Evolutionary conservation across 148 eudicot genomes (phyloP), one percentile per base, ranked within the genome.

Genomic region (Spergularia bocconei): DNA sequence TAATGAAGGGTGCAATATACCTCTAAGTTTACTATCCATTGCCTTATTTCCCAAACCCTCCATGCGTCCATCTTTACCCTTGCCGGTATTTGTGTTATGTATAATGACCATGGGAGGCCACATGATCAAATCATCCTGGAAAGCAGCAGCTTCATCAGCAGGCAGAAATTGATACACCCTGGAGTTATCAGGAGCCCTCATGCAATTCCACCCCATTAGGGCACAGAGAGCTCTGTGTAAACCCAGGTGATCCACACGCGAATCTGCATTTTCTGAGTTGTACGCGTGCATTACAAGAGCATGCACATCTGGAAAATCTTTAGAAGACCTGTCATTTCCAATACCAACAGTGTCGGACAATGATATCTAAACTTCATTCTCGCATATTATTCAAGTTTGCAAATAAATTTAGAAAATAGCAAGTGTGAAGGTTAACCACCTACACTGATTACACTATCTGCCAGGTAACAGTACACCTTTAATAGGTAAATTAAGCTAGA

Each of bases 1-100:
- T 64, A 84, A 63, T 55, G 63, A 77, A 81, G 78, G 86, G 86
- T 70, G 47, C 76, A 73, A 58, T 41, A 77, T 95, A 92, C 98
- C 98, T 95, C 89, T 92, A 85, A 95, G 89, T 56, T 84, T 85
- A 84, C 38, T 84, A 86, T 95, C 96, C 97, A 95, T 89, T 50
- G 87, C 86, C 86, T 87, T 92, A 87, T 95, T 95, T 76, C 98
- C 98, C 86, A 95, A 75, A 84, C 98, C 97, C 86, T 95, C 98
- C 82, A 88, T 78, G 80, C 91, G 98, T 69, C 96, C 98, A 64
- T 90, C 92, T 85, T 84, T 89, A 79, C 87, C 85, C 85, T 90
- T 95, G 77, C 98, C 98, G 56, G 96, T 92, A 72, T 68, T 78
- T 54, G 97, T 90, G 81, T 95, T 95, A 79, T 84, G 92, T 78